Percentiles rank a stretch among this genome's conserved stretches.
phyloP scores from a whole-genome alignment of 129 eudicot species.

The Arctium lappa region DNA sequence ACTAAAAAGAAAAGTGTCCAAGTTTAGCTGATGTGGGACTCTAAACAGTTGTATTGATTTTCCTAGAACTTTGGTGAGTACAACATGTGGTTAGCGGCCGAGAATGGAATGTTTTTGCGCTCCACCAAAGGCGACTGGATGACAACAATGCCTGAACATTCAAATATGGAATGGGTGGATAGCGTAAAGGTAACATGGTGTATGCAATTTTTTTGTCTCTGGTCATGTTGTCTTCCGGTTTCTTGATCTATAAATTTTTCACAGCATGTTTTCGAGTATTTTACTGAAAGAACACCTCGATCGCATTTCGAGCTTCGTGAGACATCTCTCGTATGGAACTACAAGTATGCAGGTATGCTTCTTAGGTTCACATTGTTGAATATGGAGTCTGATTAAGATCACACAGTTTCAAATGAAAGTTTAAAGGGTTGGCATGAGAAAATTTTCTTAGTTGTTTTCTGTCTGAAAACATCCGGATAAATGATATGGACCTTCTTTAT shows the following conservation, averaged over 20 bases:
- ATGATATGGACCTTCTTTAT: not conserved
- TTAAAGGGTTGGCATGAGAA: too few species aligned
- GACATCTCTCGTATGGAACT: slow-evolving; percentile 94
- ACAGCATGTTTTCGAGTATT: slow-evolving; percentile 94
- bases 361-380: not conserved
- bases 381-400: not conserved
- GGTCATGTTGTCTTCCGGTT: not conserved
- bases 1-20: too few species aligned
- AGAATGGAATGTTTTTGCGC: slow-evolving; percentile 87
- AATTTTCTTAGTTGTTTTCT: too few species aligned
- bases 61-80: slow-evolving; percentile 68
- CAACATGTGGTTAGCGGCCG: slow-evolving; percentile 94
- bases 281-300: slow-evolving; percentile 89
- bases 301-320: slow-evolving; percentile 85
- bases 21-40: not conserved
- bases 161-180: slow-evolving; percentile 86
- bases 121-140: slow-evolving; percentile 82
- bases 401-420: too few species aligned
- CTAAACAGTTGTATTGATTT: slow-evolving; percentile 13
- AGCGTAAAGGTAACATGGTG: slow-evolving; percentile 64
- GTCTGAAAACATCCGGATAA: not conserved
- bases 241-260: slow-evolving; percentile 15
- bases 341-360: slow-evolving; percentile 83
- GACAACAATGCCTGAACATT: slow-evolving; percentile 99
- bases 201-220: not conserved